phyloP scores from a whole-genome alignment of 441 rosid species.

The Corymbia citriodora region DNA sequence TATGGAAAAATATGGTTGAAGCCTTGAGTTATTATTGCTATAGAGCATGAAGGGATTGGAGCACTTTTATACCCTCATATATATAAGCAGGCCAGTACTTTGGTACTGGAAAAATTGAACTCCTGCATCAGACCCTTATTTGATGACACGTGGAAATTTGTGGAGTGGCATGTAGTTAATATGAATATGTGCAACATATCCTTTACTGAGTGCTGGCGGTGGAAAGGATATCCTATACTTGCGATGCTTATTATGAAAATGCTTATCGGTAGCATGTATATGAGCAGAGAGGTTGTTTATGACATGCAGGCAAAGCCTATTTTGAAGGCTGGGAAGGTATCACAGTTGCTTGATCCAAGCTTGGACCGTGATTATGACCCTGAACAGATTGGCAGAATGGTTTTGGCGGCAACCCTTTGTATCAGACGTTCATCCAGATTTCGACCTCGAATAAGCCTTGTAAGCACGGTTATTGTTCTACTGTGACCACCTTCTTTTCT shows the following conservation, averaged over 20 bases:
- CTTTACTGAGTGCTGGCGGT: not conserved
- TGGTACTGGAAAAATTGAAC: not conserved
- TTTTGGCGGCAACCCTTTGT: slow-evolving; percentile 83
- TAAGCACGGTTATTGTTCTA: slow-evolving; percentile 14
- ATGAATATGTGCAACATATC: not conserved
- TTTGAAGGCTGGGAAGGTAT: slow-evolving; percentile 54
- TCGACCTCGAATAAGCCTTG: slow-evolving; percentile 72
- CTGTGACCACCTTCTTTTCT: not conserved
- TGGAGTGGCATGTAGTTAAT: not conserved
- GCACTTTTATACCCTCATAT: not conserved
- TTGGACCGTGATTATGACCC: slow-evolving; percentile 29
- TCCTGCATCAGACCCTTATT: not conserved
- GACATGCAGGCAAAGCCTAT: slow-evolving; percentile 70
- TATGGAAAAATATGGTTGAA: not conserved
- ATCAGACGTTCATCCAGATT: slow-evolving; percentile 48
- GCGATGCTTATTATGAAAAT: not conserved
- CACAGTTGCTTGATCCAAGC: slow-evolving; percentile 63
- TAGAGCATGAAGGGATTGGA: not conserved
- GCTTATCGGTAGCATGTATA: not conserved
- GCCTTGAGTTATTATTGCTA: not conserved
- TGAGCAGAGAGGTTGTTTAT: not conserved
- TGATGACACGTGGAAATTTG: not conserved
- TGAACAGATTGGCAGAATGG: slow-evolving; percentile 56
- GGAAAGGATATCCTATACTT: not conserved
- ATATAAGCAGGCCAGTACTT: not conserved